A percentile compares a stretch with the other conserved stretches of the same genome.
These are phyloP conservation scores for Fusarium sp. DNA, from an alignment of 2,329 filamentous ascomycete genomes.

Conservation along the genomic window DNA sequence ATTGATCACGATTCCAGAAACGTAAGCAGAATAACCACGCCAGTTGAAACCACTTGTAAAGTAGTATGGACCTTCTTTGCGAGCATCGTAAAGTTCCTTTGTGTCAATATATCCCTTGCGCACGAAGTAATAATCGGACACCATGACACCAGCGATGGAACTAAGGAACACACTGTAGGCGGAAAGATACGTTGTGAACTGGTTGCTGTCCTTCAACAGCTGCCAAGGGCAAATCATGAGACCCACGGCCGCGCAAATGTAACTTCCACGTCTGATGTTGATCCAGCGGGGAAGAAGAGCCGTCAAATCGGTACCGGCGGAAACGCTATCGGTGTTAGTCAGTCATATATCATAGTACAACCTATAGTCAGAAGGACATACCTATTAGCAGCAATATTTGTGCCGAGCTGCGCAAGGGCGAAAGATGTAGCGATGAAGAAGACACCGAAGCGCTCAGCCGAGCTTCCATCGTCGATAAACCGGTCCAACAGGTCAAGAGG, in stretches of 20 bases:
- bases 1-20: constrained; percentile 87
- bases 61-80: constrained; percentile 76
- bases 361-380: too few species aligned
- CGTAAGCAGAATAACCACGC: constrained; percentile 85
- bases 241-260: constrained; percentile 83
- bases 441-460: constrained; percentile 77
- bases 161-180: constrained; percentile 95
- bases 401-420: constrained; percentile 83
- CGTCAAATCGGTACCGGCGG: constrained; percentile 84
- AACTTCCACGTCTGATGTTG: constrained; percentile 87
- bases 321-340: constrained; percentile 87
- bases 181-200: constrained; percentile 91
- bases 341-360: too few species aligned
- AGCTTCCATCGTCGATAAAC: constrained; percentile 76
- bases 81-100: constrained; percentile 81
- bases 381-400: constrained; percentile 90
- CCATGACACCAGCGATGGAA: constrained; percentile 91
- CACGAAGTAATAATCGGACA: constrained; percentile 88
- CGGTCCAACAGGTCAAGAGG: constrained; percentile 73
- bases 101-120: constrained; percentile 84
- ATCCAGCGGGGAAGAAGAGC: constrained; percentile 82
- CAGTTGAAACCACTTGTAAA: constrained; percentile 80
- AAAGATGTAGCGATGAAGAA: constrained; percentile 79
- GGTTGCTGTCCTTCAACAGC: constrained; percentile 78
- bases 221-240: constrained; percentile 90